A percentile compares a stretch with the other conserved stretches of the same genome.
phyloP scores from a whole-genome alignment of 2,329 filamentous ascomycete genomes.

The Penicillium palitans region DNA sequence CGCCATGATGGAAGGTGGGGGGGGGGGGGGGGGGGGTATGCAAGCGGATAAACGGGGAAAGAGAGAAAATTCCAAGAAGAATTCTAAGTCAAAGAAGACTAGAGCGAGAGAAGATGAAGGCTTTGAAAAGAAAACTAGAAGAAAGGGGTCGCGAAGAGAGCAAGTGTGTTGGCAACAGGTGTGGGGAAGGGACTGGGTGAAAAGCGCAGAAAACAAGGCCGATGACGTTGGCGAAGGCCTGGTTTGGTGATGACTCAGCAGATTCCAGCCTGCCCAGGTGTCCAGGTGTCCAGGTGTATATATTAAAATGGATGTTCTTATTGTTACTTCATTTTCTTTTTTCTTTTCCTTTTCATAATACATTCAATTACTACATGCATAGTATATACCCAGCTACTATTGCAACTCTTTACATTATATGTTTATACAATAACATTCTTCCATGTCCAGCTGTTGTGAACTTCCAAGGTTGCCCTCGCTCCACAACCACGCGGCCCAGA shows the following conservation, averaged over 20 bases:
- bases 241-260: conserved; percentile 25
- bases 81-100: neutral
- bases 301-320: neutral
- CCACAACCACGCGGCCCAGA: conserved; percentile 13
- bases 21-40: neutral
- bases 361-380: neutral
- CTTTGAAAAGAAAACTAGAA: neutral
- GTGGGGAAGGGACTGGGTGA: conserved; percentile 34
- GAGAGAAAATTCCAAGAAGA: conserved; percentile 14
- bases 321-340: neutral
- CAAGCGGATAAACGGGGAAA: conserved; percentile 10
- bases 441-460: neutral
- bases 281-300: neutral
- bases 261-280: neutral
- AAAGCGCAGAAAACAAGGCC: conserved; percentile 31
- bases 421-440: neutral
- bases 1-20: conserved; percentile 68
- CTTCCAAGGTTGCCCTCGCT: conserved; percentile 2
- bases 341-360: neutral
- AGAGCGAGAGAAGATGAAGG: conserved; percentile 4
- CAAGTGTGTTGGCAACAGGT: conserved; percentile 22
- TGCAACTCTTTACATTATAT: neutral
- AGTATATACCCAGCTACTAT: neutral
- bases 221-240: conserved; percentile 35
- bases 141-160: conserved; percentile 20